Evolutionary conservation across 2,329 filamentous ascomycete genomes (phyloP), one percentile per base, ranked within the genome.

Genomic region (Exophiala sp.): DNA sequence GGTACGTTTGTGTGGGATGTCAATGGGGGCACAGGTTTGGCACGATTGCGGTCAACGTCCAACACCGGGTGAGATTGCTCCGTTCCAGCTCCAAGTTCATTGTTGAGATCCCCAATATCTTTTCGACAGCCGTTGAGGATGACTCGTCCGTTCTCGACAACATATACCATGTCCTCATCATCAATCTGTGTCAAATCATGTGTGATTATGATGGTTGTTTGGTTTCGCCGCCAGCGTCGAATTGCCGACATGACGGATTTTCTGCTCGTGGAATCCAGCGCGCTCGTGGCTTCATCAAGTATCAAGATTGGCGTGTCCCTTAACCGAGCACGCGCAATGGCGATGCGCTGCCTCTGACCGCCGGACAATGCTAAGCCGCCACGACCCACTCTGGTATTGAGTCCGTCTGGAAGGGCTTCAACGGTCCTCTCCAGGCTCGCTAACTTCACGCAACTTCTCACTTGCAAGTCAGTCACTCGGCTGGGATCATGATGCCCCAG

Each of bases 141-240:
- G 0, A 95, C 71, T 0, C 64, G 64, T 0, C 86, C 85, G 9
- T 81, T 69, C 24, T 91, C 83, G 64, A 97, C 71, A 9, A 95
- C 77, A 58, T 90, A 95, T 0, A 94, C 77, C 55, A 84, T 90
- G 56, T 97, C 89, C 0, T 81, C 66, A 0, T 80, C 70, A 3
- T 70, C 65, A 8, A 97, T 91, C 58, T 91, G 85, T 0, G 80
- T 77, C 24, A 93, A 78, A 57, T 97, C 88, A 62, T 97, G 91
- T 0, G 93, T 96, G 60, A 97, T 91, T 58, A 97, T 81, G 44
- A 97, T 86, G 0, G 91, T 97, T 0, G 90, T 96, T 64, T 87
- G 93, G 0, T 79, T 83, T 29, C 70, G 72, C 18, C 93, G 77
- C 91, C 89, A 96, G 16, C 76, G 63, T 6, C 88, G 77, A 45